These are phyloP conservation scores for Pestalotiopsis sp. DNA, from an alignment of 2,329 filamentous ascomycete genomes.

Conservation along the genomic window DNA sequence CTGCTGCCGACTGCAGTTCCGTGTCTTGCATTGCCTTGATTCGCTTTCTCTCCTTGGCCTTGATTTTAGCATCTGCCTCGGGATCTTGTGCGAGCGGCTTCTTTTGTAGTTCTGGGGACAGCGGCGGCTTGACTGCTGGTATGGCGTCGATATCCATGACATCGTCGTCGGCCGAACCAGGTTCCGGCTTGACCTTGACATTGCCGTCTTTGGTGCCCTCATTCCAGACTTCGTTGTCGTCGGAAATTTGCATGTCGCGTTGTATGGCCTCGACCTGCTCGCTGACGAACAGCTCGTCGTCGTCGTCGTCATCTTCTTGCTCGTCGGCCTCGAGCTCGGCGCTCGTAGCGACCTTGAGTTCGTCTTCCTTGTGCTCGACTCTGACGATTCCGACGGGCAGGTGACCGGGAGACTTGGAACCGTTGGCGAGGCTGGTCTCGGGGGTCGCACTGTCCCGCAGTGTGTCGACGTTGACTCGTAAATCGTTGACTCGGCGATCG, in stretches of 20 bases:
- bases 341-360: slow-evolving; percentile 55
- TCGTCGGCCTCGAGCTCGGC: slow-evolving; percentile 58
- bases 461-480: slow-evolving; percentile 57
- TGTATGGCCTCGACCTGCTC: slow-evolving; percentile 28
- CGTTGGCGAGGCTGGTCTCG: slow-evolving; percentile 33
- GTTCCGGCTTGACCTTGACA: slow-evolving; percentile 45
- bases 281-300: slow-evolving; percentile 48
- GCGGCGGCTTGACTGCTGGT: slow-evolving; percentile 32
- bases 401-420: slow-evolving; percentile 26
- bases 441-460: slow-evolving; percentile 45
- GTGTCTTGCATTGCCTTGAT: slow-evolving; percentile 30
- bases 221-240: slow-evolving; percentile 44
- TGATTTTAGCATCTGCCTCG: slow-evolving; percentile 19
- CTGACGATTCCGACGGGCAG: slow-evolving; percentile 59
- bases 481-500: slow-evolving; percentile 43
- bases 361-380: slow-evolving; percentile 53
- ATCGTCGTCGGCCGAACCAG: slow-evolving; percentile 37
- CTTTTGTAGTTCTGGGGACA: slow-evolving; percentile 34
- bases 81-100: slow-evolving; percentile 22
- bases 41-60: slow-evolving; percentile 29
- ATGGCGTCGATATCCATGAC: slow-evolving; percentile 40
- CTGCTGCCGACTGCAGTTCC: slow-evolving; percentile 23
- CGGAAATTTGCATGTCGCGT: slow-evolving; percentile 25
- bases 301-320: slow-evolving; percentile 42
- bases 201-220: slow-evolving; percentile 31